phyloP scores from a whole-genome alignment of 768 basidiomycete species.

The Lactarius sanguifluus region DNA sequence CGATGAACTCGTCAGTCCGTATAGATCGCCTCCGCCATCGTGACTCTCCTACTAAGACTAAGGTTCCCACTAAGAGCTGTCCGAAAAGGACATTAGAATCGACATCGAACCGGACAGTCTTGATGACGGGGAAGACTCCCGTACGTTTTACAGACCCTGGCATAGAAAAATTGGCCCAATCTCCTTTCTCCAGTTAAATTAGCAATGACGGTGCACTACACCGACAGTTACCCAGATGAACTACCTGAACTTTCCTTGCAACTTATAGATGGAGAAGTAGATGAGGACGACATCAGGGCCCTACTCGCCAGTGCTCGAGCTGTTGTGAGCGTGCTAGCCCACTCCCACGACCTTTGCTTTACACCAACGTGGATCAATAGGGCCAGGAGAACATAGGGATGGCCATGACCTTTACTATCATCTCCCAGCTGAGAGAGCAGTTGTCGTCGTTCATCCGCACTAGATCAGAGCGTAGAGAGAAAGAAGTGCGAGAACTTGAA shows the following conservation, averaged over 20 bases:
- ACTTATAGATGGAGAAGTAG: conserved; percentile 57
- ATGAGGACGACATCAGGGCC: conserved; percentile 53
- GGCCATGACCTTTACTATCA: conserved; percentile 97
- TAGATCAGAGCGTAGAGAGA: conserved; percentile 54
- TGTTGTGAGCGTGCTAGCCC: conserved; percentile 46
- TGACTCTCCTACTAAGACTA: conserved; percentile 45
- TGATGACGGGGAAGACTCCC: conserved; percentile 56
- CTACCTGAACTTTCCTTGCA: conserved; percentile 73
- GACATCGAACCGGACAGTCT: conserved; percentile 85
- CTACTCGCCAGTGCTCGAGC: conserved; percentile 58
- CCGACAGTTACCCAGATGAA: conserved; percentile 79
- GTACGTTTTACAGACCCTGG: conserved; percentile 40
- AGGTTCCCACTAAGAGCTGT: conserved; percentile 63
- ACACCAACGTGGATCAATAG: conserved; percentile 37
- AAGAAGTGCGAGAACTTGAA: conserved; percentile 72
- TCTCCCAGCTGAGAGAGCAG: conserved; percentile 79
- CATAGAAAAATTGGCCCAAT: conserved; percentile 1
- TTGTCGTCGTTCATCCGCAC: conserved; percentile 61
- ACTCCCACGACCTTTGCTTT: not conserved
- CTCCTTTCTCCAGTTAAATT: conserved; percentile 58
- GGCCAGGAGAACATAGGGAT: conserved; percentile 88
- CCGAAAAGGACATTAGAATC: conserved; percentile 78
- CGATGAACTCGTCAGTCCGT: conserved; percentile 88
- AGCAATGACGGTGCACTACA: conserved; percentile 71
- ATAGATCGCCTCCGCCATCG: conserved; percentile 30